phyloP scores from a whole-genome alignment of 371 early-diverging fungal species.

The Rhizopus delemar region DNA sequence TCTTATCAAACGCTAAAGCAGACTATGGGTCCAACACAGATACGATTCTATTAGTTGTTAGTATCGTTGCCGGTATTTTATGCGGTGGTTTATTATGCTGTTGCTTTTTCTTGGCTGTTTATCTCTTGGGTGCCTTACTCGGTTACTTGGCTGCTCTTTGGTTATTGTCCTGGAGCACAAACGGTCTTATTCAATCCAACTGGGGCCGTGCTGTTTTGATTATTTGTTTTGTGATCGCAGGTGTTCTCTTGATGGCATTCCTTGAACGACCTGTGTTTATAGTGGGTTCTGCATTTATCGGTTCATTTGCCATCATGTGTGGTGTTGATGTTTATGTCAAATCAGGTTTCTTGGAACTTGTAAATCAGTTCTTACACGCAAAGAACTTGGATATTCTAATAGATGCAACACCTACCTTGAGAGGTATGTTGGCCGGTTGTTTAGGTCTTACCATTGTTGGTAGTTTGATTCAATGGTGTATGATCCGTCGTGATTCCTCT shows the following conservation, averaged over 20 bases:
- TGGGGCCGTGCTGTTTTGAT: conserved; percentile 62
- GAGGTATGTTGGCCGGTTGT: conserved; percentile 62
- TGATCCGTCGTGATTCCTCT: conserved; percentile 26
- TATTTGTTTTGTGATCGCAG: conserved; percentile 46
- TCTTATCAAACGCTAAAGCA: conserved; percentile 52
- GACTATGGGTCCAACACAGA: conserved; percentile 47
- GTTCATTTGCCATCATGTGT: conserved; percentile 58
- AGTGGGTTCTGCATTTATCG: conserved; percentile 56
- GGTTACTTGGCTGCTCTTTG: conserved; percentile 61
- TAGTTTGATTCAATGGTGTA: conserved; percentile 51
- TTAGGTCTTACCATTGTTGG: conserved; percentile 55
- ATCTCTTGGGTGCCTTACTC: conserved; percentile 58
- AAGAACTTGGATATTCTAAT: conserved; percentile 19
- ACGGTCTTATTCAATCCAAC: conserved; percentile 50
- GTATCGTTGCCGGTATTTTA: conserved; percentile 54
- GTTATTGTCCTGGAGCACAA: conserved; percentile 54
- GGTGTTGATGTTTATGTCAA: conserved; percentile 62
- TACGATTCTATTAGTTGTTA: conserved; percentile 56
- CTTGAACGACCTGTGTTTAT: conserved; percentile 56
- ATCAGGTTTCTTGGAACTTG: conserved; percentile 48
- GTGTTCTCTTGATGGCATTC: conserved; percentile 54
- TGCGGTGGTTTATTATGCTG: conserved; percentile 55
- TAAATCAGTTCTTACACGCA: conserved; percentile 37
- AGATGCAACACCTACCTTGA: conserved; percentile 40
- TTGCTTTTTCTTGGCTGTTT: conserved; percentile 63